Evolutionary conservation across 805 yeast species (phyloP).

Genomic region (Saccharomycopsis lassenensis): DNA sequence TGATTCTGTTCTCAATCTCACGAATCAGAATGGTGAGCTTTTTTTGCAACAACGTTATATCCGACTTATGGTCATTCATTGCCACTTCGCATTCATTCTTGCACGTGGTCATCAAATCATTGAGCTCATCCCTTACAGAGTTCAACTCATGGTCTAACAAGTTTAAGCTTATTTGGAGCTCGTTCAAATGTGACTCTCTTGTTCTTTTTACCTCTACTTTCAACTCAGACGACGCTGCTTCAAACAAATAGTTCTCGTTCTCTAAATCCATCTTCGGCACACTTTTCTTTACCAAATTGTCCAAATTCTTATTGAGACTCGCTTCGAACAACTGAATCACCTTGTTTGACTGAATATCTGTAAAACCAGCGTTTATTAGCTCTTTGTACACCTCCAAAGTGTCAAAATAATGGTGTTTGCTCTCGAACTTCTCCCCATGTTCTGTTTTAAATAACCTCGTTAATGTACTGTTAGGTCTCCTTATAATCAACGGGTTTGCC

Average conservation of each 20-base stretch:
- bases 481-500: too few species aligned
- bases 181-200: constrained; percentile 59
- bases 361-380: constrained; percentile 46
- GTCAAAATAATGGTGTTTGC: constrained; percentile 38
- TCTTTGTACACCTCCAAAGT: constrained; percentile 50
- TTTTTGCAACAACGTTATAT: constrained; percentile 67
- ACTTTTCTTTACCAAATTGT: constrained; percentile 24
- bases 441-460: too few species aligned
- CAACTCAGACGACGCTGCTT: constrained; percentile 85
- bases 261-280: constrained; percentile 56
- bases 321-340: constrained; percentile 36
- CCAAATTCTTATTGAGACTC: constrained; percentile 25
- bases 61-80: constrained; percentile 75
- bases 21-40: constrained; percentile 59
- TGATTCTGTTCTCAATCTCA: constrained; percentile 74
- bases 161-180: constrained; percentile 53
- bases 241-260: constrained; percentile 79
- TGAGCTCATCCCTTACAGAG: constrained; percentile 64
- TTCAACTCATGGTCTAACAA: constrained; percentile 63
- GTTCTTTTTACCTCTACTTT: constrained; percentile 65
- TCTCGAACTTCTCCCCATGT: too few species aligned
- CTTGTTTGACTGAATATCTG: constrained; percentile 47
- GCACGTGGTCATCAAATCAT: constrained; percentile 46
- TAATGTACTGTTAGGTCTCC: too few species aligned
- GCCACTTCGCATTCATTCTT: constrained; percentile 76